phyloP scores from a whole-genome alignment of 1,284 basidiomycete species.

The Ganoderma boninense region DNA sequence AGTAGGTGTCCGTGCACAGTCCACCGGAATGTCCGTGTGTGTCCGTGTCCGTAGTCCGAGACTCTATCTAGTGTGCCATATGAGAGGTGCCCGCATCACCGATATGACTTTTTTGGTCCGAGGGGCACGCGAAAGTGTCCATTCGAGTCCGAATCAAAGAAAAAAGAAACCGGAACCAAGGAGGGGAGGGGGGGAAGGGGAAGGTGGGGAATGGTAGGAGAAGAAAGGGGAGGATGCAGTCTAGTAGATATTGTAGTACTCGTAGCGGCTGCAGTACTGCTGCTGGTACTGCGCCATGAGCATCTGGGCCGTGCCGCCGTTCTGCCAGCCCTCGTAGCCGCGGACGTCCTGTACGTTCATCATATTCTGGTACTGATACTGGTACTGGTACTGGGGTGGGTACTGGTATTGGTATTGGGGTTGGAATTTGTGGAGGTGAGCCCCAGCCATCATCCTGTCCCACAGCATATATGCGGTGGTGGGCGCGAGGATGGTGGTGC shows the following conservation, averaged over 20 bases:
- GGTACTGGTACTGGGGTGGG: neutral
- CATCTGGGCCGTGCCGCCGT: neutral
- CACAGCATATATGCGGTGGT: neutral
- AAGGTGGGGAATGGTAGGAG: neutral
- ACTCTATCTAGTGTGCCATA: constrained; percentile 3
- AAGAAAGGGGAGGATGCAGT: neutral
- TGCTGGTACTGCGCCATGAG: neutral
- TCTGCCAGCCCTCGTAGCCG: constrained; percentile 2
- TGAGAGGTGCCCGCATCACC: neutral
- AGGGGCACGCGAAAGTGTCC: neutral
- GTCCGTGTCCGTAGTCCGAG: neutral
- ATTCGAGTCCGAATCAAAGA: neutral
- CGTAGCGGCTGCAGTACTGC: neutral
- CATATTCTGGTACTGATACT: neutral
- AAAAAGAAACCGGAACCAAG: neutral
- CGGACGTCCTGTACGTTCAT: neutral
- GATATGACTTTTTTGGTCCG: neutral
- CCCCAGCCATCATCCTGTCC: neutral
- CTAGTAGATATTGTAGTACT: neutral
- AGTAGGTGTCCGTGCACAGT: constrained; percentile 1
- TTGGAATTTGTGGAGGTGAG: neutral
- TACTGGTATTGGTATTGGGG: neutral
- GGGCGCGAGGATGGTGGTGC: neutral
- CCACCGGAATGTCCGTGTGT: neutral
- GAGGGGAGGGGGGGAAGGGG: neutral